Evolutionary conservation across 192 early-diverging fungal species (phyloP).

Genomic region (Backusella parvicylindrica): DNA sequence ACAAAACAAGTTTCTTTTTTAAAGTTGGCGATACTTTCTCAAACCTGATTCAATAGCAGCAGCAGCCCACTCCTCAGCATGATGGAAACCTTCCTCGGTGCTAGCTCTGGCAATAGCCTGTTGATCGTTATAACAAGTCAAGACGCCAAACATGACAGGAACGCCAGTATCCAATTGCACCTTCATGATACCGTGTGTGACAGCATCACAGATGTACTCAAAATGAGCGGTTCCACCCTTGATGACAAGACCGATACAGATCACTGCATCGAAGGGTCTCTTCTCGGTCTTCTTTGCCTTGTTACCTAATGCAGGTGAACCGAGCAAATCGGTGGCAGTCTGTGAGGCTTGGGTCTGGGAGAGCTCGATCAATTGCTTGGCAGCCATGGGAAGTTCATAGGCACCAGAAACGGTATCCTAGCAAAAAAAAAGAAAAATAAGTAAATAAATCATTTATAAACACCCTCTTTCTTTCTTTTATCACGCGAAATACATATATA

Average conservation of each 20-base stretch:
- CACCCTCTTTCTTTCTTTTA: not conserved
- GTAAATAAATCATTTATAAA: not conserved
- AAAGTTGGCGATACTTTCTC: conserved; percentile 51
- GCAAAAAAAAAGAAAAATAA: not conserved
- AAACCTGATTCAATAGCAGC: conserved; percentile 96
- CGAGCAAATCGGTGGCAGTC: conserved; percentile 54
- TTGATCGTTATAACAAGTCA: conserved; percentile 92
- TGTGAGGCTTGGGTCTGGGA: conserved; percentile 57
- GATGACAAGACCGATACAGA: conserved; percentile 96
- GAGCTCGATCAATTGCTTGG: conserved; percentile 69
- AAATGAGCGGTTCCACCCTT: conserved; percentile 99
- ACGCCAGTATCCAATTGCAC: conserved; percentile 85
- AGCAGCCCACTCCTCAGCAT: conserved; percentile 92
- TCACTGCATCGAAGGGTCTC: conserved; percentile 79
- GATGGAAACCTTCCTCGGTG: conserved; percentile 81
- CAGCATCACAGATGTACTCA: conserved; percentile 98
- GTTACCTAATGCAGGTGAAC: conserved; percentile 15
- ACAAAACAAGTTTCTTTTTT: not conserved
- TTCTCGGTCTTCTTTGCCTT: conserved; percentile 21
- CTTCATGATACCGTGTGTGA: conserved; percentile 91
- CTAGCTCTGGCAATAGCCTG: conserved; percentile 86
- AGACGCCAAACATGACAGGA: conserved; percentile 94
- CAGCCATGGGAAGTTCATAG: conserved; percentile 93
- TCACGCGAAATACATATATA: no score
- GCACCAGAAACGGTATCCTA: conserved; percentile 81